Base-by-base conservation (phyloP, 2,329 filamentous ascomycete species). In the Alternaria incomplexa region DNA sequence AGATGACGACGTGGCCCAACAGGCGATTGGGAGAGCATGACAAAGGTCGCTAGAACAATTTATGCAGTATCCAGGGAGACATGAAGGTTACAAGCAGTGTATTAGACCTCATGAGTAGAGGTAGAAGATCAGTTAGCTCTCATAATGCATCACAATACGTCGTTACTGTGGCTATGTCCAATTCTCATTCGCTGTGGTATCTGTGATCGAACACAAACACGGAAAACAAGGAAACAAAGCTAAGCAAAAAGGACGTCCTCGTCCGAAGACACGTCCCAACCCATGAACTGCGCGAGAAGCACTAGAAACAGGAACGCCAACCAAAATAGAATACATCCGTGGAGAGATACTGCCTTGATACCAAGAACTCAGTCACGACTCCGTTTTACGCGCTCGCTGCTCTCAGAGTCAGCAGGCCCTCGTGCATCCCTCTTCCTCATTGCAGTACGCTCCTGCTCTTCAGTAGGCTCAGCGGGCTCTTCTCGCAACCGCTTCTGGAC, bases 271-370 rank as follows among this genome's bases (percentile, higher is more conserved):
- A 30, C n/a, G 4, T 26, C 11, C 26, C 10, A 28, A n/a, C n/a
- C 15, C n/a, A 8, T 20, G 25, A 5, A 11, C 6, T 17, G 1
- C 46, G 13, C 15, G 11, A 5, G 11, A 28, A 48, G 17, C 17
- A 17, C 15, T 12, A 20, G 3, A 48, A 28, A 17, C 23, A 28
- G 3, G 5, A 28, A 28, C 46, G 15, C 46, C 8, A 3, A 48
- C 46, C 3, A 17, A 12, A 20, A 7, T 2, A n/a, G 6, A 22
- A 3, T 3, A 17, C 4, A 48, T 20, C 2, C 7, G 11, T 28
- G 4, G 2, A 3, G 3, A 22, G 11, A 7, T 10, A 12, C 26
- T 0, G 7, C 2, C 10, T 9, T 17, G 2, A 9, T 4, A 1
- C 7, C 7, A 20, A 51, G 17, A 17, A 12, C 12, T 51, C 26